Percentiles rank a stretch among this genome's conserved stretches.
Evolutionary conservation across 306 rosid genomes (phyloP).

Genomic region (Rosa lucieae): DNA sequence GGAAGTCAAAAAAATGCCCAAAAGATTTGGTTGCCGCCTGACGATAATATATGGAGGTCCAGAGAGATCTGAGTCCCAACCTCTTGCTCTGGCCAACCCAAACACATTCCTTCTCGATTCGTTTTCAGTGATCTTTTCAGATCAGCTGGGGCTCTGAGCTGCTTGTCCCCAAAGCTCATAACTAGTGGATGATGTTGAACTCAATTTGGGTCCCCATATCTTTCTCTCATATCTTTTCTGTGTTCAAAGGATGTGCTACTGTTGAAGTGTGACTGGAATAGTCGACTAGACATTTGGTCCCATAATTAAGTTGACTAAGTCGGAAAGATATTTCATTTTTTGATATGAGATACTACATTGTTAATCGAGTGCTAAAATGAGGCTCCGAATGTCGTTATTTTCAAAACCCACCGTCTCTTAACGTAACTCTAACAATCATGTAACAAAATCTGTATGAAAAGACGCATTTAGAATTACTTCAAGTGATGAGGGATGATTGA

Average conservation of each 20-base stretch:
- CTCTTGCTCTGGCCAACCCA: conserved; percentile 6
- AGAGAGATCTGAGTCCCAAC: not conserved
- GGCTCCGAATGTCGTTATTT: not conserved
- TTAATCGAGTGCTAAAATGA: no score
- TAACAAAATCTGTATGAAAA: not conserved
- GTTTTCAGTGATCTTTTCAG: not conserved
- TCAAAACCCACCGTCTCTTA: not conserved
- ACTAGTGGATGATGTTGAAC: conserved; percentile 2
- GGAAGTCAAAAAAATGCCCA: conserved; percentile 39
- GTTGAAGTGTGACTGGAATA: conserved; percentile 9
- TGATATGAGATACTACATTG: no score
- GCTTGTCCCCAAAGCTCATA: not conserved
- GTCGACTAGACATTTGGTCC: conserved; percentile 13
- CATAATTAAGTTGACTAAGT: conserved; percentile 6
- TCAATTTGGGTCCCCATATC: not conserved
- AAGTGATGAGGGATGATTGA: no score
- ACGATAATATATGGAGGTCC: not conserved
- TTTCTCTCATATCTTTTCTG: not conserved
- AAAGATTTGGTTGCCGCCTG: conserved; percentile 44
- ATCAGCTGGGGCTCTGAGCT: not conserved
- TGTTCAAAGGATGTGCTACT: not conserved
- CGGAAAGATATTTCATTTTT: not conserved
- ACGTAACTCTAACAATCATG: not conserved
- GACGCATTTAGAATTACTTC: not conserved
- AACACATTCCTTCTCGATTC: conserved; percentile 7